Base-by-base conservation (phyloP, 2,329 filamentous ascomycete genomes). In the Achaetomium macrosporum region DNA sequence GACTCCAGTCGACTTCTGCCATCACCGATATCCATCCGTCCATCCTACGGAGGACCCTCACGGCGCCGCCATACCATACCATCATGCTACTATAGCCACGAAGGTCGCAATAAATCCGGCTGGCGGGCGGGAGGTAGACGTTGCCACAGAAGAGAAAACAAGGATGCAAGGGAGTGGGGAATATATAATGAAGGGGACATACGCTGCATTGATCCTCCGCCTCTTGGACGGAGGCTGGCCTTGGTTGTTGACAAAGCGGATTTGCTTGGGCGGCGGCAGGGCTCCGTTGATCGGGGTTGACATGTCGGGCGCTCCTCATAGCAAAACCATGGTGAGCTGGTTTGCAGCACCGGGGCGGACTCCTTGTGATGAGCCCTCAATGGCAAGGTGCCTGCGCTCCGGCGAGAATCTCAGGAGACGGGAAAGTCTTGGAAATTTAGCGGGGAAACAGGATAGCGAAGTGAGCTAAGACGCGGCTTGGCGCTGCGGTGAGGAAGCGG, bases 211-310 rank as follows among this genome's bases (percentile, higher is more conserved):
- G 64, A 92, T 88, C 63, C 88, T 78, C 65, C 88, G 79, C 62
- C 87, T 77, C 70, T 91, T 92, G 25, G 85, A 85, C 57, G 88
- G 87, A 45, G 88, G 88, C 59, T 88, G 85, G 57, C 88, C 87
- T 70, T 90, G 86, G 64, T 85, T 90, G 59, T 89, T 87, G 62
- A 92, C 87, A 68, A 91, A 92, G 62, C 87, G 85, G 61, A 89
- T 88, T 66, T 79, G 77, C 68, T 79, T 82, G 52, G 72, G 76
- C 42, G 73, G 68, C 53, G 75, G 71, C 57, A 71, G 64, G 61
- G 65, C 61, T 60, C 64, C 64, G 61, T 74, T 74, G 61, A 71
- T 67, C 62, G 73, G 65, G 53, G 73, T 71, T 59, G 73, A 70
- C 76, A 79, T 79, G 57, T 64, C 70, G 57, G 50, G 51, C 57